Base-by-base conservation (phyloP, 148 eudicot species). In the Silene conica region DNA sequence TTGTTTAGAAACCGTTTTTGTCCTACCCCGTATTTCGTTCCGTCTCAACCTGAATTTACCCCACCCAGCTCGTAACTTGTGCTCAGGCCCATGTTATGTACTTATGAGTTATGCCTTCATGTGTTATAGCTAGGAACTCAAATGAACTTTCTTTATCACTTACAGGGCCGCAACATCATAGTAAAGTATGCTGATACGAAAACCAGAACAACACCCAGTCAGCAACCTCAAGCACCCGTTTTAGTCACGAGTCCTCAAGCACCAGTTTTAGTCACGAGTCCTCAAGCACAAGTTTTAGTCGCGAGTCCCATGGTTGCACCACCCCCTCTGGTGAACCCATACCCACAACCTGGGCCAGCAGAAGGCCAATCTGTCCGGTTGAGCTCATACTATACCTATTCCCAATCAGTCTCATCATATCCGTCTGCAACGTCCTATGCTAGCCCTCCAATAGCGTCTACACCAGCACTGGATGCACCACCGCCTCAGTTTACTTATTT, bases 181-280 rank as follows among this genome's bases (percentile, higher is more conserved):
- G 89, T 87, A 58, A 89, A 85, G 77, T 83, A 76, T 76, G 93
- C 93, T 14, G 93, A 89, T 77, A 87, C 34, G 34, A 31, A 79
- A 77, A 76, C 69, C 71, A 85, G 70, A 23, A 50, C 64, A 23
- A 48, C 64, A 18, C 77, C 78, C 38, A 63, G 70, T 7, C 91
- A 84, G 74, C 15, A 69, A 65, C 76, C 82, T 14, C 64, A 79
- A 60, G 41, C 88, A n/a, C 76, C 73, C 54, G 83, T 60, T 83
- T 31, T 31, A 31, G 34, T 31, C 34, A 31, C 34, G 5, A 31
- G 34, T 31, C 90, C 28, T 26, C 28, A 26, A 26, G 28, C 28
- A 26, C 28, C 28, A 1, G 28, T 26, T 26, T 26, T 26, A 26
- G 28, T 26, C 28, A 26, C 28, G 28, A 26, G 28, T 26, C 28